phyloP scores from a whole-genome alignment of 305 asterid species.

The Plantago coronopus region DNA sequence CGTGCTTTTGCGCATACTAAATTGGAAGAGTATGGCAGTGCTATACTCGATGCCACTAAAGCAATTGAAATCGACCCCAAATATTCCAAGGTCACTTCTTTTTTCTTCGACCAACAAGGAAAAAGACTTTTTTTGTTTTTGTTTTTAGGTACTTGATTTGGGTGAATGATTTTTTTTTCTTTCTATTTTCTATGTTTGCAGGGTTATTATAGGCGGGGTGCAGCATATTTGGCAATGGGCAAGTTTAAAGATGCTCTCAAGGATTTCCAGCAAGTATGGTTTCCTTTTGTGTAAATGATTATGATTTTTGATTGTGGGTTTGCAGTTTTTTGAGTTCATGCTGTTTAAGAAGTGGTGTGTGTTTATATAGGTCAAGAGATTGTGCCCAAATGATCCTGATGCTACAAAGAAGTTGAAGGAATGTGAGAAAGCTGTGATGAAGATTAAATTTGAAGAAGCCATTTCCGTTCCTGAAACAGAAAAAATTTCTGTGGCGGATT shows the following conservation, averaged over 20 bases:
- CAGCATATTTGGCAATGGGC: constrained; percentile 91
- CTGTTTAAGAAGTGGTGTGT: not conserved
- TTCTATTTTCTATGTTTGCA: constrained; percentile 34
- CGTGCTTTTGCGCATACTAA: constrained; percentile 93
- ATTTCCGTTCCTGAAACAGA: constrained; percentile 70
- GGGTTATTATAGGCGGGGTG: constrained; percentile 97
- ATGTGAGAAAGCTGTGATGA: constrained; percentile 94
- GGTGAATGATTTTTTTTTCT: constrained; percentile 9
- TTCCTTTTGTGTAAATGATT: constrained; percentile 14
- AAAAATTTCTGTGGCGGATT: constrained; percentile 64
- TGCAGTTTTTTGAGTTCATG: not conserved
- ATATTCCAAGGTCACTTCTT: constrained; percentile 68
- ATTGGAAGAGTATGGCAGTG: constrained; percentile 97
- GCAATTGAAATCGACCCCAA: constrained; percentile 83
- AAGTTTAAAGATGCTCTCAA: constrained; percentile 92
- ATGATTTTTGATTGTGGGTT: not conserved
- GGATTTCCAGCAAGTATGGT: constrained; percentile 83
- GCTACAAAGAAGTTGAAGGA: constrained; percentile 92
- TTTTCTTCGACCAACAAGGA: not conserved
- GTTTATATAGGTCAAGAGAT: constrained; percentile 62
- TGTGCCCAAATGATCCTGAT: constrained; percentile 89
- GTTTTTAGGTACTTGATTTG: constrained; percentile 14
- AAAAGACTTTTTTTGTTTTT: constrained; percentile 7
- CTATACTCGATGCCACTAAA: constrained; percentile 77
- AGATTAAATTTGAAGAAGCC: constrained; percentile 93